phyloP scores from a whole-genome alignment of 2,329 filamentous ascomycete species.

The Fusarium temperatum region DNA sequence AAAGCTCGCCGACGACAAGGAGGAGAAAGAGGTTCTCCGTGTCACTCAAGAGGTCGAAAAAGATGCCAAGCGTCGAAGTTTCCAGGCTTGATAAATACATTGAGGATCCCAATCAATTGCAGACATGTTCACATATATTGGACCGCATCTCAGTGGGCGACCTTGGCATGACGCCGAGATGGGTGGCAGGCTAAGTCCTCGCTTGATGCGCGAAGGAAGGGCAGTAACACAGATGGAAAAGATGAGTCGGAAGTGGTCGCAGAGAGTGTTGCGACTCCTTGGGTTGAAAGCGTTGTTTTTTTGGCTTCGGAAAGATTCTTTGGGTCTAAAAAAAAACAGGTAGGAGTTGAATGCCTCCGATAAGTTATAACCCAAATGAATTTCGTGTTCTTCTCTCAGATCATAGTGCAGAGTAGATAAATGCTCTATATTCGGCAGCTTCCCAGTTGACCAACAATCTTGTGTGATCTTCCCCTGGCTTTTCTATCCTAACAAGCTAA shows the following conservation, averaged over 20 bases:
- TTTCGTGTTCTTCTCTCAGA: background rate
- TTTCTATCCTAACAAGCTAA: constrained; percentile 1
- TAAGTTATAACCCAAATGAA: background rate
- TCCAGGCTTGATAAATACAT: constrained; percentile 27
- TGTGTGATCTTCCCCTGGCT: background rate
- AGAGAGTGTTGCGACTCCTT: background rate
- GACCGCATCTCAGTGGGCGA: background rate
- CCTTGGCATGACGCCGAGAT: background rate
- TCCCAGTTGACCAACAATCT: background rate
- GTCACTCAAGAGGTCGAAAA: constrained; percentile 67
- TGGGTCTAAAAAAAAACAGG: background rate
- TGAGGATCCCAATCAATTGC: background rate
- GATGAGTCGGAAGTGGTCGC: background rate
- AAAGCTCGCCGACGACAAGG: constrained; percentile 83
- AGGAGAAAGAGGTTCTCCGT: constrained; percentile 79
- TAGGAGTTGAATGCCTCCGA: background rate
- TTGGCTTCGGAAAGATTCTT: background rate
- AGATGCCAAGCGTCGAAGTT: constrained; percentile 53
- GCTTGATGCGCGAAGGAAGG: background rate
- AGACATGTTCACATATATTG: background rate
- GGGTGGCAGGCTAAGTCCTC: background rate
- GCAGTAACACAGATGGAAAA: background rate
- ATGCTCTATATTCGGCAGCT: constrained; percentile 23
- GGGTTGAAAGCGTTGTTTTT: constrained; percentile 23
- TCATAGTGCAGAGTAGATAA: background rate